Evolutionary conservation across 164 flowering plant species (phyloP).

Genomic region (Hamamelis virginiana): DNA sequence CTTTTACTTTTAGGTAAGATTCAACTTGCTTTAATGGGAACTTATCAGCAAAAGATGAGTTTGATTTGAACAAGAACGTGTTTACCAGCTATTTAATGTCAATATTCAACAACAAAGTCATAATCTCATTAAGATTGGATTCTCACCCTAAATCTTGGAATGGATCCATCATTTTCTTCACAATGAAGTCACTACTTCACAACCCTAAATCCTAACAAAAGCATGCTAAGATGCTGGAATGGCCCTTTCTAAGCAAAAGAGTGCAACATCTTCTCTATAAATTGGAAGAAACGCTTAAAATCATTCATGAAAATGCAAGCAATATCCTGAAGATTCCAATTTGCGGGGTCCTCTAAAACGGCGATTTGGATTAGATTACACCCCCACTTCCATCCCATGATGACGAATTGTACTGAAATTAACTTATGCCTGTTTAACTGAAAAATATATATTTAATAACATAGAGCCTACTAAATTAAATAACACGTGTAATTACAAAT

Average conservation of each 20-base stretch:
- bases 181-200: neutral
- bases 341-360: constrained; percentile 12
- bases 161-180: neutral
- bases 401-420: too few relatives aligned
- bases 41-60: too few relatives aligned
- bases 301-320: constrained; percentile 14
- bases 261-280: neutral
- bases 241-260: constrained; percentile 4
- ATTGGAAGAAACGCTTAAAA: constrained; percentile 10
- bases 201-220: neutral
- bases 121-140: neutral
- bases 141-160: neutral
- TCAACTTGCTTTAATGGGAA: too few relatives aligned
- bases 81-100: too few relatives aligned
- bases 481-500: neutral
- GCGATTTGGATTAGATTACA: constrained; percentile 7
- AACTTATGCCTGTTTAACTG: too few relatives aligned
- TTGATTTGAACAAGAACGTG: too few relatives aligned
- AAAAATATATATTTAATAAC: too few relatives aligned
- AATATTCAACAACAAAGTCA: too few relatives aligned
- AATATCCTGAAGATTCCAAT: constrained; percentile 23
- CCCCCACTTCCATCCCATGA: neutral
- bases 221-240: constrained; percentile 9
- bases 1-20: too few relatives aligned
- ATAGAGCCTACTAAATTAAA: too few relatives aligned